These are phyloP conservation scores for Linnemannia schmuckeri DNA, from an alignment of 192 early-diverging fungal species.

Conservation along the genomic window DNA sequence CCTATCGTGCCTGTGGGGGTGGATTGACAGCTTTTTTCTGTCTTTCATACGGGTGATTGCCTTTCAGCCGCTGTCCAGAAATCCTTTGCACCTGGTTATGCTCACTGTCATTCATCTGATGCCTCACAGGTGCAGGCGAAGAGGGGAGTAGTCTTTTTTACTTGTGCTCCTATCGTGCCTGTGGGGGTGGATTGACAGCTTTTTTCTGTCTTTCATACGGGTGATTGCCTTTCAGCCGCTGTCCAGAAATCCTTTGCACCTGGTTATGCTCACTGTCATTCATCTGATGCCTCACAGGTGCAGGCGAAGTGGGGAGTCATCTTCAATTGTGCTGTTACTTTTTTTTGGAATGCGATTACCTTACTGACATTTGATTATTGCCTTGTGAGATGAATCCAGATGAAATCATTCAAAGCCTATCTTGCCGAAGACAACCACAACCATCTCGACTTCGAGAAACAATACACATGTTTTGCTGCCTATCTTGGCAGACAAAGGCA, in stretches of 20 bases:
- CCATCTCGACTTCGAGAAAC: conserved; percentile 9
- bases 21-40: neutral
- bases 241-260: conserved; percentile 11
- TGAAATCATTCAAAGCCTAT: conserved; percentile 3
- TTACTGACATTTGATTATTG: neutral
- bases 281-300: conserved; percentile 12
- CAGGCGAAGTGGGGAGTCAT: conserved; percentile 16
- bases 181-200: conserved; percentile 5
- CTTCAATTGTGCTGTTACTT: no score
- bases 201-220: conserved; percentile 11
- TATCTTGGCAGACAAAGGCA: conserved; percentile 8
- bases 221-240: conserved; percentile 14
- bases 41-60: conserved; percentile 12
- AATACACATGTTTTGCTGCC: neutral
- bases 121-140: conserved; percentile 6
- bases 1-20: conserved; percentile 16
- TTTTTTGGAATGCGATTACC: neutral
- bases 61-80: conserved; percentile 13
- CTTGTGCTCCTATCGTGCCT: conserved; percentile 10
- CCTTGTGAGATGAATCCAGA: neutral
- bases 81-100: conserved; percentile 19
- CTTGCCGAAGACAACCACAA: neutral
- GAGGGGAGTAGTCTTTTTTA: conserved; percentile 18
- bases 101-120: conserved; percentile 17
- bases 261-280: conserved; percentile 20